These are phyloP conservation scores for Phytopythium aichiense DNA, from an alignment of 352 stramenopile species.

Conservation along the genomic window DNA sequence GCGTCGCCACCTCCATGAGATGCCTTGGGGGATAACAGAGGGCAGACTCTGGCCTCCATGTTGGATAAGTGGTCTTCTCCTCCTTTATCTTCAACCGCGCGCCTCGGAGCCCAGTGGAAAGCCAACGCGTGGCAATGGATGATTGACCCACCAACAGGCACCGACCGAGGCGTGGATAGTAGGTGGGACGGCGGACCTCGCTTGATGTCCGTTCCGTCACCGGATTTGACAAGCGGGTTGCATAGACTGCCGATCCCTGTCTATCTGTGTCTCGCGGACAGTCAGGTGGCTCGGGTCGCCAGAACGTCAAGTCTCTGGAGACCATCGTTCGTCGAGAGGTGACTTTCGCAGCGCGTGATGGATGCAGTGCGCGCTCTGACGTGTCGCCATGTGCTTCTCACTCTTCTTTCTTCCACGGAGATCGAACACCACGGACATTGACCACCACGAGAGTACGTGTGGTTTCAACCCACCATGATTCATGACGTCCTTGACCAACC, in stretches of 20 bases:
- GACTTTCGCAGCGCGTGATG: not conserved
- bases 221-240: not conserved
- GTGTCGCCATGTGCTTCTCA: not conserved
- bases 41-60: not conserved
- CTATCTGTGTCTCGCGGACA: not conserved
- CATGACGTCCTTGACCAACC: not conserved
- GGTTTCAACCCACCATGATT: not conserved
- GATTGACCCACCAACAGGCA: not conserved
- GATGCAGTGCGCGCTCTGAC: not conserved
- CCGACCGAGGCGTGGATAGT: not conserved
- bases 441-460: not conserved
- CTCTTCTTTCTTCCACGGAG: slow-evolving; percentile 3
- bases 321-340: not conserved
- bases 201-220: not conserved
- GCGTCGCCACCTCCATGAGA: not conserved
- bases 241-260: not conserved
- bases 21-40: not conserved
- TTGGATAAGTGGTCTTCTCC: not conserved
- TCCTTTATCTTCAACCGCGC: not conserved
- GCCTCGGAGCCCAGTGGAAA: not conserved
- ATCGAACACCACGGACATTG: not conserved
- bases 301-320: not conserved
- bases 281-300: not conserved
- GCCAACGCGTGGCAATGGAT: slow-evolving; percentile 1
- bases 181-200: slow-evolving; percentile 2